phyloP scores from a whole-genome alignment of 2,329 filamentous ascomycete species.

The Colletotrichum spinosum region DNA sequence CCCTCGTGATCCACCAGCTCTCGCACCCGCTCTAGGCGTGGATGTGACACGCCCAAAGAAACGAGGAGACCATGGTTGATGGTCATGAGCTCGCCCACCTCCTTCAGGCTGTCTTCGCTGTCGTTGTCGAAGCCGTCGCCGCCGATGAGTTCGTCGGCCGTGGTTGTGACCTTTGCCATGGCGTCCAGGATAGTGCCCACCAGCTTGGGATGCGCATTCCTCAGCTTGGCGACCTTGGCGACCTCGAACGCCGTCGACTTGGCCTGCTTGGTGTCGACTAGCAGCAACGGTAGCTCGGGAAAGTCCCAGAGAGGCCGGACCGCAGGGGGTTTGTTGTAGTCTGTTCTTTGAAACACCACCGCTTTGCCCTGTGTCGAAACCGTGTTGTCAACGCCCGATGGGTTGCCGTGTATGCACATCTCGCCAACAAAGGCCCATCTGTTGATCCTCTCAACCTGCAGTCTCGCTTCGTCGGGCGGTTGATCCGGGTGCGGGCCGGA shows the following conservation, averaged over 20 bases:
- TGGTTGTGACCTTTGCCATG: conserved; percentile 78
- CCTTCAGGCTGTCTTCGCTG: conserved; percentile 72
- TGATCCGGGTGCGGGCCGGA: conserved; percentile 94
- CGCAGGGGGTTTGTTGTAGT: conserved; percentile 80
- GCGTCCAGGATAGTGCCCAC: conserved; percentile 85
- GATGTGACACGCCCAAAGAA: conserved; percentile 94
- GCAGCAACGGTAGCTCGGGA: conserved; percentile 88
- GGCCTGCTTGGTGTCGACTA: conserved; percentile 89
- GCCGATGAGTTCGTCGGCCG: conserved; percentile 65
- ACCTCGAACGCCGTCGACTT: conserved; percentile 91
- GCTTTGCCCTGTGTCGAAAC: conserved; percentile 94
- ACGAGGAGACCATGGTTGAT: conserved; percentile 94
- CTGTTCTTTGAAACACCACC: conserved; percentile 86
- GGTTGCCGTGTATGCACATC: conserved; percentile 97
- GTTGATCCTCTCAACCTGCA: conserved; percentile 96
- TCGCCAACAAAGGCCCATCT: conserved; percentile 97
- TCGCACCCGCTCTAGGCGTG: conserved; percentile 88
- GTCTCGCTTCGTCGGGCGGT: conserved; percentile 84
- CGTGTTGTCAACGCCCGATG: conserved; percentile 96
- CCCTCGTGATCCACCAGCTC: conserved; percentile 90
- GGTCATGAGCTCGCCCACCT: conserved; percentile 87
- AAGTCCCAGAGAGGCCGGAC: conserved; percentile 87
- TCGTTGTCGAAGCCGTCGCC: conserved; percentile 75
- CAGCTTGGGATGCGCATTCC: conserved; percentile 77
- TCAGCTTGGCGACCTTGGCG: conserved; percentile 82